Evolutionary conservation across 169 alveolate genomes (phyloP).

Genomic region (Eimeria mitis): DNA sequence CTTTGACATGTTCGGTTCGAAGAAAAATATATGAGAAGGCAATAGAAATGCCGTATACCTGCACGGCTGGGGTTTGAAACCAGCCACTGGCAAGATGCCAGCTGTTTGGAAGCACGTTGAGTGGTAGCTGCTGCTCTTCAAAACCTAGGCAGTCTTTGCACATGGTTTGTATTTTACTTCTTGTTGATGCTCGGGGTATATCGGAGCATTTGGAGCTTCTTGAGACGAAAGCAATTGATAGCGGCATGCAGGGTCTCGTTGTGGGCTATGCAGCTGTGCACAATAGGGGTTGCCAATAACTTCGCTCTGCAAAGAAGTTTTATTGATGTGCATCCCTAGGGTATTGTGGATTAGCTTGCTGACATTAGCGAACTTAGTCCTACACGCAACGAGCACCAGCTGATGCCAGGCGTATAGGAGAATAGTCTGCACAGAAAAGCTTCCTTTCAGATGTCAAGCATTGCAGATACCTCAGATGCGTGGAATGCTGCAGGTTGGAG

Average conservation of each 20-base stretch:
- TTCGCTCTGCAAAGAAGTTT: neutral
- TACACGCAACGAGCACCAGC: neutral
- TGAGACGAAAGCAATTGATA: neutral
- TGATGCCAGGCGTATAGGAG: neutral
- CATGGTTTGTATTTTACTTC: neutral
- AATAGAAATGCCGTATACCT: too few species aligned
- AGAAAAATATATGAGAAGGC: too few species aligned
- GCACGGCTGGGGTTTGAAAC: too few species aligned
- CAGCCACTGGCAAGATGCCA: too few species aligned
- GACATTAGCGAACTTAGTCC: neutral
- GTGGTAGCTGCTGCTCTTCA: neutral
- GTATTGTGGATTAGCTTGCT: neutral
- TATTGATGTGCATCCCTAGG: too few species aligned
- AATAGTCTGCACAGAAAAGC: neutral
- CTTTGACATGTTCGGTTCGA: neutral
- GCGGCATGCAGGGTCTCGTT: neutral
- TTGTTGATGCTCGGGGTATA: neutral
- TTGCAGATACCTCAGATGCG: neutral
- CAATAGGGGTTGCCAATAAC: neutral
- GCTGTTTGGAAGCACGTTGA: neutral
- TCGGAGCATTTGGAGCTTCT: neutral
- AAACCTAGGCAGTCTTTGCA: neutral
- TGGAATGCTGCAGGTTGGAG: neutral
- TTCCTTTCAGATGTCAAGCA: neutral
- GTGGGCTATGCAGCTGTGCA: neutral